Base-by-base conservation (phyloP, 2,329 filamentous ascomycete genomes). In the Fusarium beomiforme region DNA sequence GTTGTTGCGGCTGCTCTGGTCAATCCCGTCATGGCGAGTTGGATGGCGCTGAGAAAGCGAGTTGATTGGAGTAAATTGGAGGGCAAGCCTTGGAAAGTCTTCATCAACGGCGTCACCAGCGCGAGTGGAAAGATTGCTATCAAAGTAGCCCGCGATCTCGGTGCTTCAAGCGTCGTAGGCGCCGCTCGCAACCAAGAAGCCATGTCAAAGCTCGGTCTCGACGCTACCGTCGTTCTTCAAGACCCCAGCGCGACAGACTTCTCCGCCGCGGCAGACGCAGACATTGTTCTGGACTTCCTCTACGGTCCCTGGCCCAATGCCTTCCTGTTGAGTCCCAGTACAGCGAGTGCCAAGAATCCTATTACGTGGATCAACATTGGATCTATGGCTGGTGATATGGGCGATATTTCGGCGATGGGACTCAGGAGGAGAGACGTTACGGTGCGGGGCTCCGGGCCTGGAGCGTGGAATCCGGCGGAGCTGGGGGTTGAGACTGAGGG, bases 221-320 rank as follows among this genome's bases (percentile, higher is more conserved):
- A 89, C 64, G 81, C 80, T 6, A 78, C 73, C 9, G 78, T 90
- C 36, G 77, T 83, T 37, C 79, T 89, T 13, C 76, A 79, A 21
- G 78, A 81, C 3, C 70, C 81, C 2, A 71, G 75, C 5, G 79
- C 85, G 39, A 81, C 81, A 2, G 87, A 89, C 67, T 87, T 86
- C 66, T 81, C 81, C 4, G 75, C 77, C 12, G 78, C 85, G 0
- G 83, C 80, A 3, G 82, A 84, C 37, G 83, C 84, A 34, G 87
- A 90, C 66, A 81, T 89, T 5, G 81, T 90, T 6, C 78, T 90
- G 3, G 87, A 90, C 72, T 90, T 89, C 72, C 78, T 90, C 11
- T 89, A 86, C 76, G 88, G 87, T 1, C 78, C 81, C 1, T 80
- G 83, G 19, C 77, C 83, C 0, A 70, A 80, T 14, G 81, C 82